Evolutionary conservation across 2,329 filamentous ascomycete species (phyloP), one percentile per base, ranked within the genome.

Genomic region (Myriosclerotinia scirpicola): DNA sequence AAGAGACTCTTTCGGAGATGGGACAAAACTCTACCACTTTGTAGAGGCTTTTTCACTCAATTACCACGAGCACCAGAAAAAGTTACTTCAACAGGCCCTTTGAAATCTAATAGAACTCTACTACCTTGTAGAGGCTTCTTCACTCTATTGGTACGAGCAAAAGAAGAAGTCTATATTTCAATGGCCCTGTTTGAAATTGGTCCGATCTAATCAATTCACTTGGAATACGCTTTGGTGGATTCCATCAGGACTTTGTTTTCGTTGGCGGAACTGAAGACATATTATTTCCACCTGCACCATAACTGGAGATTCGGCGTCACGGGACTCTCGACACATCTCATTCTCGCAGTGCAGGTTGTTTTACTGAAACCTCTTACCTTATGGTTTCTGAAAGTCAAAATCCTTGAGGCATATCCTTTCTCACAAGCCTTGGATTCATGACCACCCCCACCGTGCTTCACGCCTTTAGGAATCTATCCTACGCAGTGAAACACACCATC

Each of bases 91-190:
- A n/a, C 9, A 22, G n/a, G 20, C n/a, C 22, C 12, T 34, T 34
- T 34, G 30, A 34, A 34, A 34, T 34, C 30, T 2, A 34, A 34
- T 34, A 50, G 3, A 50, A 50, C 46, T 20, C n/a, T 22, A 22
- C 46, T 50, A 50, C 46, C 22, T 50, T 50, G 46, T 22, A 11
- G 46, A 20, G 46, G n/a, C 20, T 50, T 22, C n/a, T 50, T 50
- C n/a, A 50, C 46, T 50, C 46, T 50, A 50, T 50, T 50, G n/a
- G n/a, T 20, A 50, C n/a, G 46, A 50, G 46, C 46, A 50, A 8
- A n/a, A 50, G n/a, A 50, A 50, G 46, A 50, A 22, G 3, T 50
- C 3, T 34, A 12, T 20, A 50, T 20, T 50, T 20, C 6, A n/a
- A 20, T 11, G n/a, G 20, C n/a, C 22, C 12, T 9, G 46, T 50